A percentile compares a stretch with the other conserved stretches of the same genome.
Evolutionary conservation across 2,329 filamentous ascomycete species (phyloP).

Genomic region (Calonectria pauciramosa): DNA sequence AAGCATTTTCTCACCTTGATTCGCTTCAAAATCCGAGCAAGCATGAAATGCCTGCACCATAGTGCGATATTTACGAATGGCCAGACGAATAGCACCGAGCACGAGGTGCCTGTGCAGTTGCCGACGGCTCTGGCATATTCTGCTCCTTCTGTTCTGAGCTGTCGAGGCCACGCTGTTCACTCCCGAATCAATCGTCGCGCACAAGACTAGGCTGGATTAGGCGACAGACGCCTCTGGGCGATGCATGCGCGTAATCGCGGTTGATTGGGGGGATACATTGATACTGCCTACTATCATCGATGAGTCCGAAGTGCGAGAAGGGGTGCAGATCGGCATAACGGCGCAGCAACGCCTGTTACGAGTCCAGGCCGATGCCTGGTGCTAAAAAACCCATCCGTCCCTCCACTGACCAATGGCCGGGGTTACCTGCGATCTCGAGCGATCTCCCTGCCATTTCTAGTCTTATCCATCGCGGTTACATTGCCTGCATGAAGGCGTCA

Average conservation of each 20-base stretch:
- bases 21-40: background rate
- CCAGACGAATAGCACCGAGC: background rate
- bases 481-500: slow-evolving; percentile 7
- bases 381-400: background rate
- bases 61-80: background rate
- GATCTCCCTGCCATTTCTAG: background rate
- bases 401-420: background rate
- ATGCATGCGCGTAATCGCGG: background rate
- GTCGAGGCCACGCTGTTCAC: background rate
- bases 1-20: background rate
- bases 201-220: background rate
- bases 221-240: background rate
- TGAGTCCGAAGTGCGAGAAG: background rate
- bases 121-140: background rate
- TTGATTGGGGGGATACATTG: background rate
- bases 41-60: background rate
- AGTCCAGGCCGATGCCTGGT: background rate
- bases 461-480: background rate
- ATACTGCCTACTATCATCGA: background rate
- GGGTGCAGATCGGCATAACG: background rate
- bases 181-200: background rate
- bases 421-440: background rate
- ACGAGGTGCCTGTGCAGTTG: background rate
- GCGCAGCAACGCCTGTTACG: background rate
- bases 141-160: background rate